phyloP scores from a whole-genome alignment of 108 stramenopile genomes.

The Cyclostephanos tholiformis region DNA sequence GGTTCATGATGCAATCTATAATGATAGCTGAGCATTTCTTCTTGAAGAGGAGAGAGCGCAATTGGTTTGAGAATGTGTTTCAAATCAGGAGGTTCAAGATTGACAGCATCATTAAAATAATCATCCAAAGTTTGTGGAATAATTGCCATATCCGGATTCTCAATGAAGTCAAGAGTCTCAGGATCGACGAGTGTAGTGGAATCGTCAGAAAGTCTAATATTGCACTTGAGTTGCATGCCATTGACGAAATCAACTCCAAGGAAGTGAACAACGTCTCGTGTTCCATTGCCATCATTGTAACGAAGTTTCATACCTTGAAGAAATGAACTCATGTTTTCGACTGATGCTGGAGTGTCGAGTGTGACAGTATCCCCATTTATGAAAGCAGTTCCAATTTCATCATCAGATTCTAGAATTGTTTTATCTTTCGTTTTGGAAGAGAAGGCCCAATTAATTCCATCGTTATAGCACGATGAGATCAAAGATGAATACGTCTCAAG shows the following conservation, averaged over 20 bases:
- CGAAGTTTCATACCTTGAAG: not conserved
- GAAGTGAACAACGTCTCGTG: not conserved
- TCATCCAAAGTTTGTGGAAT: slow-evolving; percentile 6
- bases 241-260: not conserved
- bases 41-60: slow-evolving; percentile 24
- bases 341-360: not conserved
- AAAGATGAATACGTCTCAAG: no score
- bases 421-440: no score
- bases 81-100: slow-evolving; percentile 4
- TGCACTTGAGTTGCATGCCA: slow-evolving; percentile 1
- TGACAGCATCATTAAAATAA: slow-evolving; percentile 13
- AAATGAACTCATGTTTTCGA: not conserved
- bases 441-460: no score
- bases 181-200: not conserved
- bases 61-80: slow-evolving; percentile 6
- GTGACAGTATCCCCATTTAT: not conserved
- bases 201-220: not conserved
- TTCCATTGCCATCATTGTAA: slow-evolving; percentile 17
- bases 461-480: no score
- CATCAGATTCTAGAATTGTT: no score
- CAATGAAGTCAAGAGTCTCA: not conserved
- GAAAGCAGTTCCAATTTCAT: not conserved
- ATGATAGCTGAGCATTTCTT: no score
- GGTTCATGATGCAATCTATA: slow-evolving; percentile 29
- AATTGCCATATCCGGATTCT: slow-evolving; percentile 23